phyloP scores from a whole-genome alignment of 306 rosid genomes.

The Cucumis cinereus region DNA sequence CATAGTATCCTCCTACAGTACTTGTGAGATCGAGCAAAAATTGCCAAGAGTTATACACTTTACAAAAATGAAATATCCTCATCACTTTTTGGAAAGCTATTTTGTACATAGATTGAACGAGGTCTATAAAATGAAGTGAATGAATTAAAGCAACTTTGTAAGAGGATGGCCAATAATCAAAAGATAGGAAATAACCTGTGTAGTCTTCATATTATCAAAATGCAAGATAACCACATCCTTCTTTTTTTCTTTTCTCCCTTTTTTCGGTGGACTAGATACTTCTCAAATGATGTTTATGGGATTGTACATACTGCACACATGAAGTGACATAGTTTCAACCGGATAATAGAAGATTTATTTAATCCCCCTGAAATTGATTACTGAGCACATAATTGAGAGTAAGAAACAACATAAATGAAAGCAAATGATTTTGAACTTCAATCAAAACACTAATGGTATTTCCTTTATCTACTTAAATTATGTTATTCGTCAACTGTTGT shows the following conservation, averaged over 20 bases:
- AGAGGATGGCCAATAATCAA: background rate
- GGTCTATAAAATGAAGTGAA: background rate
- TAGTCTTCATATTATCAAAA: slow-evolving; percentile 41
- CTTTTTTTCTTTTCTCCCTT: background rate
- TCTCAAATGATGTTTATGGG: background rate
- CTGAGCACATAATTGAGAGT: background rate
- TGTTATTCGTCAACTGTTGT: background rate
- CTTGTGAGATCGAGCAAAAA: background rate
- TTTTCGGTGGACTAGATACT: background rate
- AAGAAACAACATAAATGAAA: background rate
- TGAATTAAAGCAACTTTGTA: background rate
- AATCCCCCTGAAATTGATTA: background rate
- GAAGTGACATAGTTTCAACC: background rate
- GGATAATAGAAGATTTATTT: background rate
- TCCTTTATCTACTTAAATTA: background rate
- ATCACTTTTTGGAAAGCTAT: background rate
- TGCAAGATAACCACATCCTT: slow-evolving; percentile 28
- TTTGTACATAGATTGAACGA: background rate
- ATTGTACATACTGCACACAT: background rate
- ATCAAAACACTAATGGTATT: background rate
- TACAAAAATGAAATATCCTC: background rate
- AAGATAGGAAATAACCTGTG: slow-evolving; percentile 16
- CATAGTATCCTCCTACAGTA: background rate
- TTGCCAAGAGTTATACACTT: background rate
- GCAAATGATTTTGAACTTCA: background rate